A percentile compares a stretch with the other conserved stretches of the same genome.
These are phyloP conservation scores for Hortiboletus flavorubellus DNA, from an alignment of 768 basidiomycete genomes.

Conservation along the genomic window DNA sequence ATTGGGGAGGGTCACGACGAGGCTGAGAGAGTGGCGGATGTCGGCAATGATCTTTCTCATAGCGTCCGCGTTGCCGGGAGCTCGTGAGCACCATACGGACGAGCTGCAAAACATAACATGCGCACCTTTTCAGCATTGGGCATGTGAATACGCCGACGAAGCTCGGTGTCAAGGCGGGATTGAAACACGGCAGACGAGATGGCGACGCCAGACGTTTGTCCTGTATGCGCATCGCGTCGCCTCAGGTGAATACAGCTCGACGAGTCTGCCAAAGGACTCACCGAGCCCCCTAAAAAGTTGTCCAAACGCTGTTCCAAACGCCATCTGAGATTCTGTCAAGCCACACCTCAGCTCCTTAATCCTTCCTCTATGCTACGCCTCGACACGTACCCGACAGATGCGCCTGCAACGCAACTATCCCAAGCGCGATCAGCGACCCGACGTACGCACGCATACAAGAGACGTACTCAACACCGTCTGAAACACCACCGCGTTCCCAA, in stretches of 20 bases:
- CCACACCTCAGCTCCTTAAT: neutral
- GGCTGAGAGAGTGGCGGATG: slow-evolving; percentile 19
- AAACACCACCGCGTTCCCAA: slow-evolving; percentile 16
- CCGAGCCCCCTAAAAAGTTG: slow-evolving; percentile 15
- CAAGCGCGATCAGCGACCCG: neutral
- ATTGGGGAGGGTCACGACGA: slow-evolving; percentile 8
- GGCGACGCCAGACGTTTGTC: slow-evolving; percentile 10
- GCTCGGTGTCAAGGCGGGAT: slow-evolving; percentile 11
- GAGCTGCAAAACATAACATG: too few species aligned
- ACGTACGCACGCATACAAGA: too few species aligned
- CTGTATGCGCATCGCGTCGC: neutral
- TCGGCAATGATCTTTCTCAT: slow-evolving; percentile 13
- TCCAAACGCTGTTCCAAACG: slow-evolving; percentile 1
- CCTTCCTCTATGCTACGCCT: too few species aligned
- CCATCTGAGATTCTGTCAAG: neutral
- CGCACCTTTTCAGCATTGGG: slow-evolving; percentile 12
- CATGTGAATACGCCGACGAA: slow-evolving; percentile 5
- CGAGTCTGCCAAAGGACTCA: neutral
- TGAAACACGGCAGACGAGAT: slow-evolving; percentile 17
- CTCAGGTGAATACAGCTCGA: neutral
- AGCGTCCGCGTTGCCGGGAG: too few species aligned
- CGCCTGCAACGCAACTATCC: slow-evolving; percentile 13
- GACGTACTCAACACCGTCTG: slow-evolving; percentile 11
- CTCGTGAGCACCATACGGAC: too few species aligned
- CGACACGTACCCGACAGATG: slow-evolving; percentile 5